A percentile compares a stretch with the other conserved stretches of the same genome.
Evolutionary conservation across 108 stramenopile species (phyloP).

Genomic region (Cyclotella atomus): DNA sequence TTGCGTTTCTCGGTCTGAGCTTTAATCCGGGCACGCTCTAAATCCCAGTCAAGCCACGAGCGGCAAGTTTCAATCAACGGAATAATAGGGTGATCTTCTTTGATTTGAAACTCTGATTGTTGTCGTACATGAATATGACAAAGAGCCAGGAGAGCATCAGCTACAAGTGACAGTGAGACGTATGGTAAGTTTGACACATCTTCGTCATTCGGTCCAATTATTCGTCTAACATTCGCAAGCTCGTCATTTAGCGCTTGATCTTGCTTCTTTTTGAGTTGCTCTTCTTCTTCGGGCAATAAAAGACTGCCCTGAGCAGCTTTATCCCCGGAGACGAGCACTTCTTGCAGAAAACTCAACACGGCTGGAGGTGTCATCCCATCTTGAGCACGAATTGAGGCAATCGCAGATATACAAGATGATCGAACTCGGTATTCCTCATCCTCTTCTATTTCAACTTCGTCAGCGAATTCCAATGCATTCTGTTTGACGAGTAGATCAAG

Average conservation of each 20-base stretch:
- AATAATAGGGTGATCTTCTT: conserved; percentile 72
- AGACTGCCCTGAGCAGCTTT: conserved; percentile 67
- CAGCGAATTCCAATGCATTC: conserved; percentile 70
- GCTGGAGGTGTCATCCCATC: conserved; percentile 80
- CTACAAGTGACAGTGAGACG: conserved; percentile 69
- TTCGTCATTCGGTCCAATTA: conserved; percentile 55
- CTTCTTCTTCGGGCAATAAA: conserved; percentile 73
- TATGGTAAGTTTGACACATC: conserved; percentile 58
- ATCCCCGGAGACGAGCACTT: conserved; percentile 73
- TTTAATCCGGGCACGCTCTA: conserved; percentile 68
- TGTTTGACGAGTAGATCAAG: too few relatives aligned
- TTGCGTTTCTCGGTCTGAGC: conserved; percentile 46
- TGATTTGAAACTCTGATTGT: conserved; percentile 63
- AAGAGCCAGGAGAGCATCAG: conserved; percentile 81
- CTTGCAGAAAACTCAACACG: conserved; percentile 71
- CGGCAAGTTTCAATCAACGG: conserved; percentile 65
- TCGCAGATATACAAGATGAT: conserved; percentile 14
- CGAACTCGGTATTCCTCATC: conserved; percentile 59
- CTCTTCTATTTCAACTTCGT: conserved; percentile 85
- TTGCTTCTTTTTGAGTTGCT: conserved; percentile 52
- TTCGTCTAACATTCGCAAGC: conserved; percentile 27
- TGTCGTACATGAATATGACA: conserved; percentile 79
- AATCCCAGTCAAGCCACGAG: conserved; percentile 87
- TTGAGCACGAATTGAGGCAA: conserved; percentile 73
- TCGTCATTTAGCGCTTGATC: conserved; percentile 46